Conservation (phyloP, 441 rosid genomes). For the Melastoma candidum region DNA sequence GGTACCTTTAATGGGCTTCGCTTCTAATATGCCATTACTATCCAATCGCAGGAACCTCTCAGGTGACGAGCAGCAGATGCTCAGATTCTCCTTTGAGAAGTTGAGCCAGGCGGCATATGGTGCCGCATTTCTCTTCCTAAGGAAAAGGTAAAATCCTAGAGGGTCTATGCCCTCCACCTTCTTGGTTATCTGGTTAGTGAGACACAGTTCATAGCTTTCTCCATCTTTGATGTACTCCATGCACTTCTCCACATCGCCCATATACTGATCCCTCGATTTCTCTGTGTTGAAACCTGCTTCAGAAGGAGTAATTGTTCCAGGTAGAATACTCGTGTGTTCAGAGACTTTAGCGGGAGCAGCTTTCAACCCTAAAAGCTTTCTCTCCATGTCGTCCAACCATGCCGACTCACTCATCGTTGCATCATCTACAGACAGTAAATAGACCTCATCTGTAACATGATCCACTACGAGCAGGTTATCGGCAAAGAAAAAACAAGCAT, state of each 20-base stretch:
- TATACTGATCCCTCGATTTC: constrained; percentile 59
- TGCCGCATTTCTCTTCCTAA: constrained; percentile 83
- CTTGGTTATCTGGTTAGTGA: constrained; percentile 72
- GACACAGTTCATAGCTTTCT: constrained; percentile 96
- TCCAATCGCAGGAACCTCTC: constrained; percentile 86
- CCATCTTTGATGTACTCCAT: constrained; percentile 77
- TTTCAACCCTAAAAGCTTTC: constrained; percentile 43
- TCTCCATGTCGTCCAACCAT: constrained; percentile 64
- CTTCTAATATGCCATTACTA: constrained; percentile 58
- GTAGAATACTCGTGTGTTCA: constrained; percentile 21
- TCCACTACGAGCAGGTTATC: constrained; percentile 73
- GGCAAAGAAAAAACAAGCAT: constrained; percentile 85
- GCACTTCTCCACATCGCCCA: constrained; percentile 61
- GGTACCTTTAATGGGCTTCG: constrained; percentile 92
- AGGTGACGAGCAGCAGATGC: constrained; percentile 84
- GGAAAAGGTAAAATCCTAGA: constrained; percentile 70
- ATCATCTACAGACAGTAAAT: constrained; percentile 59
- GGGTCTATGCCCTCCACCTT: constrained; percentile 44
- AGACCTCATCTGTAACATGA: constrained; percentile 63
- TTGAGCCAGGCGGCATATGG: constrained; percentile 95
- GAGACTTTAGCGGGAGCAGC: constrained; percentile 21
- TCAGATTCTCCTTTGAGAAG: constrained; percentile 59
- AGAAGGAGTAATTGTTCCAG: constrained; percentile 15
- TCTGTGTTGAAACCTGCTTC: constrained; percentile 46
- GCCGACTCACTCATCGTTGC: constrained; percentile 21